A percentile compares a stretch with the other conserved stretches of the same genome.
Evolutionary conservation across 2,329 filamentous ascomycete genomes (phyloP).

Genomic region (Aspergillus nomiae): DNA sequence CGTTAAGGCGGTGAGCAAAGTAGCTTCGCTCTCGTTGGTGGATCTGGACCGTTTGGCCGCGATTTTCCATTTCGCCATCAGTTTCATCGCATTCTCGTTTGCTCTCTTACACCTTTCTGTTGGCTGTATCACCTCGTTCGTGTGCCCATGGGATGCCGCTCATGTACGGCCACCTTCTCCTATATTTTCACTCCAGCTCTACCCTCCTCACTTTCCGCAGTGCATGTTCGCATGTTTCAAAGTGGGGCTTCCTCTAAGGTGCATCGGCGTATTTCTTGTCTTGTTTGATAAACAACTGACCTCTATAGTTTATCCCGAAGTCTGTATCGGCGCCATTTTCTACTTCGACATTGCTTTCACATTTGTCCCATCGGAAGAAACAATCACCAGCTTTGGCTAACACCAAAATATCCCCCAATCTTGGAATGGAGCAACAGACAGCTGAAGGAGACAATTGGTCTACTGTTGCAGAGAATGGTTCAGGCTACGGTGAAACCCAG

Average conservation of each 20-base stretch:
- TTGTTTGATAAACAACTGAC: neutral
- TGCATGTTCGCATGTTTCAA: conserved; percentile 15
- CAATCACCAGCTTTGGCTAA: neutral
- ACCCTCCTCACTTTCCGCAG: neutral
- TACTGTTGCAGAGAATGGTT: conserved; percentile 7
- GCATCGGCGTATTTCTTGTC: neutral
- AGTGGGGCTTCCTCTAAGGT: conserved; percentile 22
- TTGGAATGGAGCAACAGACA: conserved; percentile 7
- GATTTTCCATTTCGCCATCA: conserved; percentile 7
- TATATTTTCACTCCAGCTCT: neutral
- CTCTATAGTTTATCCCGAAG: neutral
- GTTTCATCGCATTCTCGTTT: neutral
- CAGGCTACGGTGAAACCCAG: neutral
- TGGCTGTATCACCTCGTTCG: neutral
- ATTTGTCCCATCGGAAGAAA: neutral
- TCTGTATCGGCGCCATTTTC: neutral
- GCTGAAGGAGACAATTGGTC: conserved; percentile 2
- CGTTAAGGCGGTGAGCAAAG: conserved; percentile 22
- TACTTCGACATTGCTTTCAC: neutral
- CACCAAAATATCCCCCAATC: neutral
- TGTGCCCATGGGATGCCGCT: conserved; percentile 8
- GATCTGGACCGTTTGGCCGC: conserved; percentile 5
- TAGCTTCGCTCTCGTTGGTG: conserved; percentile 1
- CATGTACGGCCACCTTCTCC: neutral
- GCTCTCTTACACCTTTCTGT: neutral